Base-by-base conservation (phyloP, 2,329 filamentous ascomycete genomes). In the Venturiaceae sp. region DNA sequence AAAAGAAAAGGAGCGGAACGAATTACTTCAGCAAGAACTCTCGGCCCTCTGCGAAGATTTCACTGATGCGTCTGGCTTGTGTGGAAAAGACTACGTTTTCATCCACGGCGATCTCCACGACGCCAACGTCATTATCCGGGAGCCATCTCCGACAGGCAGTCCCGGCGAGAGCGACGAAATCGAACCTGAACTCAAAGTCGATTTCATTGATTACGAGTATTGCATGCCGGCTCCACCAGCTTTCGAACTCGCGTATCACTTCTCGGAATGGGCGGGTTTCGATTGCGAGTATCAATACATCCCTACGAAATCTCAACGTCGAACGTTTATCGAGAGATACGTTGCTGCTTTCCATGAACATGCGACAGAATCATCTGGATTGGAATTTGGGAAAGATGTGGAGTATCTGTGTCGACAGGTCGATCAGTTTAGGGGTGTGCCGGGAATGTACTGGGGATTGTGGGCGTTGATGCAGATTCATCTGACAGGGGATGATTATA, bases 181-280 rank as follows among this genome's bases (percentile, higher is more conserved):
- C 19, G 39, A 41, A 33, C 66, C 65, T 19, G 69, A 11, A 41
- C 56, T 30, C 55, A 30, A 30, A 50, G 86, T 92, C 59, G 83
- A 83, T 68, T 97, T 99, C 74, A 97, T 99, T 71, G 94, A 99
- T 74, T 99, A 97, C 77, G 94, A 99, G 72, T 99, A 97, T 73
- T 90, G 91, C 14, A 92, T 90, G 4, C 92, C 94, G 1, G 92
- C 91, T 0, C 92, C 92, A 1, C 91, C 92, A 3, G 92, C 92
- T 1, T 99, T 99, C 73, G 94, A 99, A 71, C 85, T 97, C 65
- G 88, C 92, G 55, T 97, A 97, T 75, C 94, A 97, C 77, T 96
- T 99, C 70, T 91, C 94, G 52, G 94, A 97, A 75, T 99, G 94
- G 92, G 92, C 87, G 60, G 94, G 94, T 60, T 96, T 96, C 68